These are phyloP conservation scores for Pestalotiopsis sp. DNA, from an alignment of 2,329 filamentous ascomycete species.

Conservation along the genomic window DNA sequence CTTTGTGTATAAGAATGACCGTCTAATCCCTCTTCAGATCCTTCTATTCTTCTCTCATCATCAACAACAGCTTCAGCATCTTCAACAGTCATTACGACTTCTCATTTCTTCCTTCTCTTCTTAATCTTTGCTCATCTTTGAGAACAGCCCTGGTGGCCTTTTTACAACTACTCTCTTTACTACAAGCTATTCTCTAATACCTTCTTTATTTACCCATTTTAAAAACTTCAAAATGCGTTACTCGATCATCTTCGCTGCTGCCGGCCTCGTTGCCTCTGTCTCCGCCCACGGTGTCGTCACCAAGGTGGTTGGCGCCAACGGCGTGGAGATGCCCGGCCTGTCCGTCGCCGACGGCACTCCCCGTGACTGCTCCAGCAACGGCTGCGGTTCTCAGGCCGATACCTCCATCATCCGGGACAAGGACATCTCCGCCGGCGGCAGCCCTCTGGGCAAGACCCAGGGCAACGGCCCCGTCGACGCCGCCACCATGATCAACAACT, in stretches of 20 bases:
- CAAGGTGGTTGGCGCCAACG: slow-evolving; percentile 33
- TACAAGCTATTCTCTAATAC: background rate
- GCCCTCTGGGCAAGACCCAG: slow-evolving; percentile 66
- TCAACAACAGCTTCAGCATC: slow-evolving; percentile 12
- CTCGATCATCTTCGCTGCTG: slow-evolving; percentile 25
- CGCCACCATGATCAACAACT: slow-evolving; percentile 57
- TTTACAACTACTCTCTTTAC: slow-evolving; percentile 10
- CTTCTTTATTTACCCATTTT: slow-evolving; percentile 9
- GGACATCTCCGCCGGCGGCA: slow-evolving; percentile 58
- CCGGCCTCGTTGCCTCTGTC: slow-evolving; percentile 29
- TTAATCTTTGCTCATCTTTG: slow-evolving; percentile 9
- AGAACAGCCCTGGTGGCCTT: slow-evolving; percentile 32
- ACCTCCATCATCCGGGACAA: slow-evolving; percentile 69
- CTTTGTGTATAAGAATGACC: slow-evolving; percentile 8
- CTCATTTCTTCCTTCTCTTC: slow-evolving; percentile 15
- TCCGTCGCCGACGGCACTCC: slow-evolving; percentile 66
- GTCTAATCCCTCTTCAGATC: background rate
- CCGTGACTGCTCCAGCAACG: slow-evolving; percentile 64
- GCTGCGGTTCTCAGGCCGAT: slow-evolving; percentile 68
- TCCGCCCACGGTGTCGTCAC: slow-evolving; percentile 34
- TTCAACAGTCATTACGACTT: slow-evolving; percentile 14
- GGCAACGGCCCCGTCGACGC: slow-evolving; percentile 62
- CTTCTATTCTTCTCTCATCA: slow-evolving; percentile 5
- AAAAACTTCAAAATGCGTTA: slow-evolving; percentile 30
- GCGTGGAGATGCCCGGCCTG: slow-evolving; percentile 34